Evolutionary conservation across 345 rosid genomes (phyloP), one percentile per base, ranked within the genome.

Genomic region (Erysimum cheiranthoides): DNA sequence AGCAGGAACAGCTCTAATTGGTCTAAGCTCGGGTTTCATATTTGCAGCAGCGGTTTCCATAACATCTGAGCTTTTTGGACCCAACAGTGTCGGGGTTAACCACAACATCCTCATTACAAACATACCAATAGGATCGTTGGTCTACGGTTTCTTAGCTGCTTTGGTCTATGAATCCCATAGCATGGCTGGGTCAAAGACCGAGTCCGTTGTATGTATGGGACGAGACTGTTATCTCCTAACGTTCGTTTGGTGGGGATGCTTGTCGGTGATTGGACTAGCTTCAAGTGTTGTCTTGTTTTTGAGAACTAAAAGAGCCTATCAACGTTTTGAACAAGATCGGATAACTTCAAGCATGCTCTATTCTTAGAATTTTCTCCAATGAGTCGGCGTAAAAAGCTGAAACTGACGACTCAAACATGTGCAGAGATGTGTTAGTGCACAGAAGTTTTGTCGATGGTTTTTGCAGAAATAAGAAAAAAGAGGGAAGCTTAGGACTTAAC

Each of bases 61-160:
- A 2, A 94, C 98, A 12, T 92, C 98, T 0, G 97, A 94, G 80
- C 85, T 94, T 2, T 94, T 94, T 54, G 98, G 98, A 46, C 96
- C 96, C 0, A 91, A 92, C 40, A 90, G 96, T 34, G 82, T 91
- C 0, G 96, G 98, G 3, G 93, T 94, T 51, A 94, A 94, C 78
- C 98, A 94, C 86, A 94, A 94, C 86, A 91, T 94, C 80, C 82
- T 94, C 16, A 94, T 94, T 78, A 92, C 98, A 76, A 94, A 94
- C 66, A 94, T 94, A 47, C 97, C 97, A 1, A 51, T 94, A 0
- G 98, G 98, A 1, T 94, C 98, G 0, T 86, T 92, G 38, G 60
- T 90, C 10, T 94, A 90, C 38, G 98, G 97, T 2, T 53, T 94
- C 70, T 78, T 92, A 9, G 97, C 98, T 8, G 97, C 97, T 8